A percentile compares a stretch with the other conserved stretches of the same genome.
Evolutionary conservation across 2,329 filamentous ascomycete species (phyloP).

Genomic region (Hirsutella minnesotensis): DNA sequence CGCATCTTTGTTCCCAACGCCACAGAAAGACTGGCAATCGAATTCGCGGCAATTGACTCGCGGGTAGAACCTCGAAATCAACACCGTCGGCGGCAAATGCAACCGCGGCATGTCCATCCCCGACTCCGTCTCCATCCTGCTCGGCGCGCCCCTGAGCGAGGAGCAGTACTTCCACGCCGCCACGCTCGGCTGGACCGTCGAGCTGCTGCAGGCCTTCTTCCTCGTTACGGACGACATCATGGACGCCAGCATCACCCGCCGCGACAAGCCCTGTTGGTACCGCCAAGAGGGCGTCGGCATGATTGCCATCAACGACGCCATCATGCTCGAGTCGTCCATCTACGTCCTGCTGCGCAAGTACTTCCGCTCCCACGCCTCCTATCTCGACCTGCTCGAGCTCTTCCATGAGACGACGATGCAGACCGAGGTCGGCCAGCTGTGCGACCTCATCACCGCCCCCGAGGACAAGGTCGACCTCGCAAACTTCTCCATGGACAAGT

Average conservation of each 20-base stretch:
- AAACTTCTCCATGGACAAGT: conserved; percentile 94
- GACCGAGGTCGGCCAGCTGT: conserved; percentile 90
- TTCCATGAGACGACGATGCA: conserved; percentile 93
- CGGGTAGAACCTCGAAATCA: conserved; percentile 64
- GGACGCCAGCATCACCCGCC: conserved; percentile 89
- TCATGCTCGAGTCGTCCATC: conserved; percentile 86
- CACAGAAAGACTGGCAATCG: background rate
- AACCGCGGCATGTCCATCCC: conserved; percentile 98
- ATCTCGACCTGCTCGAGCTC: conserved; percentile 85
- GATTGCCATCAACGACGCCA: conserved; percentile 96
- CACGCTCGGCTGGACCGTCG: conserved; percentile 91
- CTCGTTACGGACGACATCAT: conserved; percentile 98
- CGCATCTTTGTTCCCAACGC: too few relatives aligned
- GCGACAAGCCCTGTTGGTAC: conserved; percentile 95
- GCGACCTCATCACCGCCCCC: conserved; percentile 88
- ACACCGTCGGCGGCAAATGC: conserved; percentile 90
- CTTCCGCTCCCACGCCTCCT: conserved; percentile 77
- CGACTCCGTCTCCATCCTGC: conserved; percentile 75
- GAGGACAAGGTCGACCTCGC: conserved; percentile 86
- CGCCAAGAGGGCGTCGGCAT: conserved; percentile 79
- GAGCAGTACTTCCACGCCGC: conserved; percentile 83
- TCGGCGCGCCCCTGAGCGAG: conserved; percentile 56
- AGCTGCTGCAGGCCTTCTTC: conserved; percentile 98
- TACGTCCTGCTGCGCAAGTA: conserved; percentile 88
- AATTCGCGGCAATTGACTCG: background rate